phyloP scores from a whole-genome alignment of 1,284 basidiomycete species.

The Cutaneotrichosporon cutaneum region DNA sequence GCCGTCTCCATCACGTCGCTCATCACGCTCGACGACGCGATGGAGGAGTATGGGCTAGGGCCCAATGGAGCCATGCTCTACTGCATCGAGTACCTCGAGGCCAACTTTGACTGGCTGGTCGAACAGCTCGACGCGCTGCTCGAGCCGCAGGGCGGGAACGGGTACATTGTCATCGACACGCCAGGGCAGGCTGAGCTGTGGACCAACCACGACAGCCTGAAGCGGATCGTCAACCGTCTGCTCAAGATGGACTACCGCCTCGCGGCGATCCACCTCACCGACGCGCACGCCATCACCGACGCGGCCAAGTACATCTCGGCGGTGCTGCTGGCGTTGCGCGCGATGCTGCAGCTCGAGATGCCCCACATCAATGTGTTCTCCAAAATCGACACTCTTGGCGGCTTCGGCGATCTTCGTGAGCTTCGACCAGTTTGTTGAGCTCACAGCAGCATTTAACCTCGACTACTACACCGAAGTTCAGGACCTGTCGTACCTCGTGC shows the following conservation, averaged over 20 bases:
- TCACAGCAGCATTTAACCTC: slow-evolving; percentile 79
- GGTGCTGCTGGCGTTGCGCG: slow-evolving; percentile 83
- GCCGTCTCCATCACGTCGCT: slow-evolving; percentile 81
- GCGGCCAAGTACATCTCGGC: slow-evolving; percentile 93
- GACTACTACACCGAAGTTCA: slow-evolving; percentile 98
- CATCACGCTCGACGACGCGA: slow-evolving; percentile 83
- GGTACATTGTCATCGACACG: slow-evolving; percentile 89
- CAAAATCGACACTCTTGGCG: slow-evolving; percentile 85
- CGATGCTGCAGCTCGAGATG: slow-evolving; percentile 97
- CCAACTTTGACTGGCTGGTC: slow-evolving; percentile 93
- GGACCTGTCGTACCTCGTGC: slow-evolving; percentile 85
- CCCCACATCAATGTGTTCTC: slow-evolving; percentile 94
- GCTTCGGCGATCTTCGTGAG: slow-evolving; percentile 84
- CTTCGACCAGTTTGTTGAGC: slow-evolving; percentile 3
- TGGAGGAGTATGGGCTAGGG: slow-evolving; percentile 81
- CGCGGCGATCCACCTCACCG: slow-evolving; percentile 88
- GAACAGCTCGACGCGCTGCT: slow-evolving; percentile 63
- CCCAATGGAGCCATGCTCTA: slow-evolving; percentile 98
- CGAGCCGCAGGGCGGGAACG: slow-evolving; percentile 43
- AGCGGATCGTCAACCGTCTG: slow-evolving; percentile 70
- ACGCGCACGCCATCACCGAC: slow-evolving; percentile 95
- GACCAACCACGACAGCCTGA: slow-evolving; percentile 90
- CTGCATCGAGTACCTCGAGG: slow-evolving; percentile 95
- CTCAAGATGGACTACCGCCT: slow-evolving; percentile 81
- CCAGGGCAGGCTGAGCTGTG: slow-evolving; percentile 97